Evolutionary conservation across 2,329 filamentous ascomycete species (phyloP).

Genomic region (Aureobasidium sp.): DNA sequence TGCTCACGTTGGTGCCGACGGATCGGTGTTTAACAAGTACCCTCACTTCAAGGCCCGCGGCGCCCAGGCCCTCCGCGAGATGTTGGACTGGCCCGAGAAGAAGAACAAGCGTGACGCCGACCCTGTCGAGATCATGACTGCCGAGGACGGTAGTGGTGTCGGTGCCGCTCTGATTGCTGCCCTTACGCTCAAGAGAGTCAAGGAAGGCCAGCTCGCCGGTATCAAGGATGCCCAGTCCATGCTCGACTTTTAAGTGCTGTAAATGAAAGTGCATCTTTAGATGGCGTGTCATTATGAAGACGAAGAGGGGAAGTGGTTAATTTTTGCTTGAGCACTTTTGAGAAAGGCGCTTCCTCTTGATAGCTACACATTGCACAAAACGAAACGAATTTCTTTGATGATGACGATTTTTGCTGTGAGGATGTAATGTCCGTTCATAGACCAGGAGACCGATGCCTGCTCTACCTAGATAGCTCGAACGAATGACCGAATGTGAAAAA

Average conservation of each 20-base stretch:
- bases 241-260: constrained; percentile 22
- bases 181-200: constrained; percentile 56
- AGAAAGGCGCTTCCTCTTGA: not conserved
- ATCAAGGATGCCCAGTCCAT: constrained; percentile 47
- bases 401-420: not conserved
- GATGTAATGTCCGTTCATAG: not conserved
- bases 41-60: constrained; percentile 93
- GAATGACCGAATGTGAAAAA: not conserved
- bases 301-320: not conserved
- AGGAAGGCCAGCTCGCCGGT: constrained; percentile 52
- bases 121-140: constrained; percentile 77
- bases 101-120: constrained; percentile 60
- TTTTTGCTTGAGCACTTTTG: not conserved
- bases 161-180: constrained; percentile 89
- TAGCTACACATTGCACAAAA: constrained; percentile 2
- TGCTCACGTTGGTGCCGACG: constrained; percentile 93
- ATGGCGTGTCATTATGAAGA: not conserved
- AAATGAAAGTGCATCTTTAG: not conserved
- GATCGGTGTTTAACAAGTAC: constrained; percentile 98
- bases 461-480: not conserved
- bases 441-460: not conserved
- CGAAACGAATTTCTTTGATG: constrained; percentile 2
- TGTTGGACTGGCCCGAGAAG: constrained; percentile 85
- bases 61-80: constrained; percentile 83
- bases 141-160: constrained; percentile 96